A percentile compares a stretch with the other conserved stretches of the same genome.
Conservation (phyloP, 257 asterid genomes). For the Verbena officinalis region DNA sequence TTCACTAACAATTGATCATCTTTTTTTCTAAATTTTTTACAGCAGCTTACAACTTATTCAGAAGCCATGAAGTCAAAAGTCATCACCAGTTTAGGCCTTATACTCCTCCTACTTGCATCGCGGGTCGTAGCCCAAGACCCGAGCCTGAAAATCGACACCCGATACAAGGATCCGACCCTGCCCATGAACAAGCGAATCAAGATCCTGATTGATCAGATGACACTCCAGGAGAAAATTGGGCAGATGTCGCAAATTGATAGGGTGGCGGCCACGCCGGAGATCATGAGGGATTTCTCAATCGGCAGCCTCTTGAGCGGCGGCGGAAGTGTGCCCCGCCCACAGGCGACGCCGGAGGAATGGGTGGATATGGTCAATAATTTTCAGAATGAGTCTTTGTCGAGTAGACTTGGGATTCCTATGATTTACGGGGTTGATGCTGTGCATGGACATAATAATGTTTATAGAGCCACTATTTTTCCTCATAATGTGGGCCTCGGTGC, state of each 20-base stretch:
- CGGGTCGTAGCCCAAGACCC: background rate
- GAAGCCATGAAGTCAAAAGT: too few species aligned
- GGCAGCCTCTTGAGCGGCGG: constrained; percentile 50
- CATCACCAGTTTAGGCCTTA: too few species aligned
- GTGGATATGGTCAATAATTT: too few species aligned
- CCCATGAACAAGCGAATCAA: constrained; percentile 23
- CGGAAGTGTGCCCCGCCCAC: constrained; percentile 39
- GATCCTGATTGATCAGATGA: constrained; percentile 42
- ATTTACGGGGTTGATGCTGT: constrained; percentile 57
- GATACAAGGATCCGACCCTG: constrained; percentile 42
- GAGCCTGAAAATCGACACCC: constrained; percentile 7
- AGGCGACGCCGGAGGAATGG: constrained; percentile 32
- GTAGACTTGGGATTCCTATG: constrained; percentile 53
- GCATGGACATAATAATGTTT: constrained; percentile 56
- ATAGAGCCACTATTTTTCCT: constrained; percentile 52
- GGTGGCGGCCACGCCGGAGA: constrained; percentile 26
- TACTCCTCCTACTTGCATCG: constrained; percentile 23
- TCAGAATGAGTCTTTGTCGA: constrained; percentile 47
- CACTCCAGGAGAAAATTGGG: constrained; percentile 42
- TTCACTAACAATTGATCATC: too few species aligned
- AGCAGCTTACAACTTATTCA: too few species aligned
- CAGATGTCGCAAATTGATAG: constrained; percentile 50
- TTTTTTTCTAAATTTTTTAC: too few species aligned
- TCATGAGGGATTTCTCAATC: constrained; percentile 32
- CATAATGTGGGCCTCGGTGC: constrained; percentile 59